Evolutionary conservation across 352 stramenopile genomes (phyloP).

Genomic region (Phytophthora litchii): DNA sequence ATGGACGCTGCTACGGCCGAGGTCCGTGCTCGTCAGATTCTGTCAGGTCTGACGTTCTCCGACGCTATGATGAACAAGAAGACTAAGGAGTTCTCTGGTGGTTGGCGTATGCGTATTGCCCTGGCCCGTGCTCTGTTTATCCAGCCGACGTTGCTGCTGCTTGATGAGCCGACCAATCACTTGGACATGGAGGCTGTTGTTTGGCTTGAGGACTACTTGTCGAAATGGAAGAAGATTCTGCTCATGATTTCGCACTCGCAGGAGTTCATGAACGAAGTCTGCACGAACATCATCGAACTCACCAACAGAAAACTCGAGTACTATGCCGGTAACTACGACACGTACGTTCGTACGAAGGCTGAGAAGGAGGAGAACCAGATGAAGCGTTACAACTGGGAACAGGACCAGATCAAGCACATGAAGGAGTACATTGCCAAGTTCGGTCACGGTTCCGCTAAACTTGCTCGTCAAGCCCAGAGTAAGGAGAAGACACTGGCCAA

Average conservation of each 20-base stretch:
- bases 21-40: constrained; percentile 92
- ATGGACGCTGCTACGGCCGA: constrained; percentile 95
- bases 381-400: constrained; percentile 98
- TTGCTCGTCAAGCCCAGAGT: constrained; percentile 96
- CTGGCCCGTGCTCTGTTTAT: constrained; percentile 98
- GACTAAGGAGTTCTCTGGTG: constrained; percentile 94
- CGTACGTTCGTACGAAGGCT: constrained; percentile 95
- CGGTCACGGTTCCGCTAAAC: constrained; percentile 97
- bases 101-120: constrained; percentile 97
- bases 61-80: constrained; percentile 95
- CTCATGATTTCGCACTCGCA: constrained; percentile 98
- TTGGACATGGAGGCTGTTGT: constrained; percentile 98
- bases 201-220: constrained; percentile 98
- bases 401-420: constrained; percentile 98
- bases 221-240: constrained; percentile 97
- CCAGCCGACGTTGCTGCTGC: constrained; percentile 93
- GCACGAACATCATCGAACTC: constrained; percentile 98
- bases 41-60: constrained; percentile 96
- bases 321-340: constrained; percentile 99
- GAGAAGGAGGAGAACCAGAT: constrained; percentile 99
- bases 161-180: constrained; percentile 96
- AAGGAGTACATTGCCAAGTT: constrained; percentile 99
- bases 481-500: constrained; percentile 99
- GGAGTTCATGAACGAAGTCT: constrained; percentile 99
- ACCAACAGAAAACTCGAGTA: constrained; percentile 95